A percentile compares a stretch with the other conserved stretches of the same genome.
phyloP scores from a whole-genome alignment of 2,329 filamentous ascomycete species.

The Dothistroma septosporum region DNA sequence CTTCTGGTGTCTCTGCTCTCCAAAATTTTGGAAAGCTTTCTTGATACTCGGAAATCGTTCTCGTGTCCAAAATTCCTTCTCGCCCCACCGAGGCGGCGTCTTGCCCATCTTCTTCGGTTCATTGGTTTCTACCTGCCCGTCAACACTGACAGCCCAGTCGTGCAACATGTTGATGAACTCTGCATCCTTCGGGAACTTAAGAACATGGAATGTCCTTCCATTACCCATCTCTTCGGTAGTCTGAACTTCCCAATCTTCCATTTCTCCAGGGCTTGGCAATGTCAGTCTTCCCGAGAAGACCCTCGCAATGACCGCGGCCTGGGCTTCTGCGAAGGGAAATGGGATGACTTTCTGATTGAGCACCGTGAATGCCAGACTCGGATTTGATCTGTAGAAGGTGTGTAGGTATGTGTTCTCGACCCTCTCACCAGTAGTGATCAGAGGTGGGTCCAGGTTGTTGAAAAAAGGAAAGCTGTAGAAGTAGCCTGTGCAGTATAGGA shows the following conservation, averaged over 20 bases:
- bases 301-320: constrained; percentile 71
- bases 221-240: constrained; percentile 39
- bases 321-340: constrained; percentile 74
- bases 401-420: constrained; percentile 74
- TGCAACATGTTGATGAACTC: constrained; percentile 66
- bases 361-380: constrained; percentile 72
- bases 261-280: constrained; percentile 60
- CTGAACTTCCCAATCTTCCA: constrained; percentile 63
- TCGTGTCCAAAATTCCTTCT: constrained; percentile 68
- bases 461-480: constrained; percentile 79
- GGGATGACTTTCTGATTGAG: constrained; percentile 83
- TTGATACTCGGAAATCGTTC: constrained; percentile 65
- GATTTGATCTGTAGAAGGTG: constrained; percentile 68
- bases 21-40: constrained; percentile 63
- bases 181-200: constrained; percentile 60
- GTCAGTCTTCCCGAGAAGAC: constrained; percentile 68
- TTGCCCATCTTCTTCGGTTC: constrained; percentile 49
- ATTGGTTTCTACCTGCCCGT: constrained; percentile 16
- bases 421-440: constrained; percentile 65
- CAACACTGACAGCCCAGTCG: constrained; percentile 54
- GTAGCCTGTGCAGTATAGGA: constrained; percentile 88
- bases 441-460: constrained; percentile 45
- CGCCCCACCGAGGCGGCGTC: constrained; percentile 65
- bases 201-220: constrained; percentile 51
- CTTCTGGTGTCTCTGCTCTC: constrained; percentile 54